A percentile compares a stretch with the other conserved stretches of the same genome.
Evolutionary conservation across 2,329 filamentous ascomycete species (phyloP).

Genomic region (Knufia petricola): DNA sequence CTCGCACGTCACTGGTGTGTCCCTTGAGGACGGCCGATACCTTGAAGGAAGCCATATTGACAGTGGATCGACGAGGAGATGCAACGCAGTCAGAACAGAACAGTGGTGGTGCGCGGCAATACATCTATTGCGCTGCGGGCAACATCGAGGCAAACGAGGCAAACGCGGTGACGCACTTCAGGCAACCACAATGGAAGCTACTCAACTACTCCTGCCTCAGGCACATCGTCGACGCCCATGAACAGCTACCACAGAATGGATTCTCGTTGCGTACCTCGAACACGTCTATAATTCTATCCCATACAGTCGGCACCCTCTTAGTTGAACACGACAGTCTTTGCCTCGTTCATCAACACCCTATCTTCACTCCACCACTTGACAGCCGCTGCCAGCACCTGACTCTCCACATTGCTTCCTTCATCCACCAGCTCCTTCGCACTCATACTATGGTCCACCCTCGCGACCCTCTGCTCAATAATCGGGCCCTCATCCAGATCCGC

Average conservation of each 20-base stretch:
- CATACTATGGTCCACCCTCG: slow-evolving; percentile 67
- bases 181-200: no score
- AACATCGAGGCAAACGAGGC: slow-evolving; percentile 2
- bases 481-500: slow-evolving; percentile 77
- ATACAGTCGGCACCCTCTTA: slow-evolving; percentile 25
- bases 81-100: background rate
- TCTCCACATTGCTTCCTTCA: slow-evolving; percentile 76
- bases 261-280: no score
- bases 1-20: slow-evolving; percentile 91
- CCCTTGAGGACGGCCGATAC: slow-evolving; percentile 81
- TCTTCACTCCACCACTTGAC: slow-evolving; percentile 78
- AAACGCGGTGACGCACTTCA: slow-evolving; percentile 1
- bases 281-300: no score
- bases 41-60: slow-evolving; percentile 41
- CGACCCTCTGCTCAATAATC: slow-evolving; percentile 77
- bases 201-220: no score
- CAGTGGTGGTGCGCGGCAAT: background rate
- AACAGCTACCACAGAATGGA: no score
- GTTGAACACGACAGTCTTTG: slow-evolving; percentile 70
- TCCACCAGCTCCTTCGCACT: slow-evolving; percentile 66
- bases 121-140: background rate
- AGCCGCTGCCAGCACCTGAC: slow-evolving; percentile 68
- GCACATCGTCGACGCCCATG: no score
- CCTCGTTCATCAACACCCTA: slow-evolving; percentile 66
- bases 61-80: background rate